Percentiles rank a stretch among this genome's conserved stretches.
phyloP scores from a whole-genome alignment of 441 rosid genomes.

The Sinapis alba region DNA sequence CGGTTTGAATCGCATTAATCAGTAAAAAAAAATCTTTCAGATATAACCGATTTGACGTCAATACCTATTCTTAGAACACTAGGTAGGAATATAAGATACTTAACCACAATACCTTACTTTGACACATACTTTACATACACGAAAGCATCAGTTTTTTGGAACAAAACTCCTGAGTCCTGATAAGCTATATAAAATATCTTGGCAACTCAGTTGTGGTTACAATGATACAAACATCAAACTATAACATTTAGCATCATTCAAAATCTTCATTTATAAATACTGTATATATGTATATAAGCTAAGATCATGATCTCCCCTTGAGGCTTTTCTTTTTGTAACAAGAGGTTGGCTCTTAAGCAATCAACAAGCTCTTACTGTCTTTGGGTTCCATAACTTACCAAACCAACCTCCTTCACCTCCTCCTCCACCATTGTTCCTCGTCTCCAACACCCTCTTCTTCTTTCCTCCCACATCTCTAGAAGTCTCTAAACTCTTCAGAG shows the following conservation, averaged over 20 bases:
- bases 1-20: no score
- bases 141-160: not conserved
- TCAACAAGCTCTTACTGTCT: constrained; percentile 51
- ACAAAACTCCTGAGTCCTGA: constrained; percentile 18
- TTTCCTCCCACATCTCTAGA: constrained; percentile 33
- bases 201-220: not conserved
- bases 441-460: constrained; percentile 48
- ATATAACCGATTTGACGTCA: no score
- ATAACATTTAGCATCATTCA: constrained; percentile 11
- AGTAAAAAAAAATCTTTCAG: no score
- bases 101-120: not conserved
- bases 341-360: not conserved
- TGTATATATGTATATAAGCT: not conserved
- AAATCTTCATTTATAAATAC: constrained; percentile 11
- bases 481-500: constrained; percentile 44
- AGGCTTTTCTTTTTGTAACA: constrained; percentile 10
- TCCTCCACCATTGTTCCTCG: constrained; percentile 31
- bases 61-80: no score
- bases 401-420: constrained; percentile 48
- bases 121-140: not conserved
- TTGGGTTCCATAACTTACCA: constrained; percentile 48
- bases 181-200: constrained; percentile 23
- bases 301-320: constrained; percentile 13
- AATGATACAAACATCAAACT: constrained; percentile 15
- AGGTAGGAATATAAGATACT: no score